Percentiles rank a stretch among this genome's conserved stretches.
Conservation (phyloP, 148 eudicot genomes). For the Arbutus unedo region DNA sequence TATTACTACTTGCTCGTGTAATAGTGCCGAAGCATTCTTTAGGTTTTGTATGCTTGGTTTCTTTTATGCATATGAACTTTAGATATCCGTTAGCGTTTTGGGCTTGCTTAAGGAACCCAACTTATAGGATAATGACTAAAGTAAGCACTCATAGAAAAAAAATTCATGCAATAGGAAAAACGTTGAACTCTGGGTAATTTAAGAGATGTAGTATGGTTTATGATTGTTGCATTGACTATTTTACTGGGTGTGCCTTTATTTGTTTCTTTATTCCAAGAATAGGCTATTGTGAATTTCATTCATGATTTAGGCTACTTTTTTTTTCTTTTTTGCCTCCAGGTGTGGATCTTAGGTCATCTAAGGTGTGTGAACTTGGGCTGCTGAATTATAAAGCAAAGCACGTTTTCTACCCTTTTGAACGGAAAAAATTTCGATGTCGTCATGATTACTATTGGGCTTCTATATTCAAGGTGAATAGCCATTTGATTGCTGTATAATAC, state of each 20-base stretch:
- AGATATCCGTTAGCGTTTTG: neutral
- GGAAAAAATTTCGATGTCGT: conserved; percentile 81
- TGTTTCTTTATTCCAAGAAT: neutral
- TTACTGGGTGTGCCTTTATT: neutral
- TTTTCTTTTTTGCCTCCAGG: conserved; percentile 41
- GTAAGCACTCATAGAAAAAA: neutral
- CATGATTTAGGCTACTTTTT: neutral
- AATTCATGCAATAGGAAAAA: neutral
- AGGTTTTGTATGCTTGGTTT: neutral
- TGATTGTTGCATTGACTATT: neutral
- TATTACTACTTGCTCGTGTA: neutral
- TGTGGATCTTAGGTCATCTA: conserved; percentile 87
- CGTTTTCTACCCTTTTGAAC: conserved; percentile 78
- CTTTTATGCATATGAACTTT: neutral
- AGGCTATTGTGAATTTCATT: neutral
- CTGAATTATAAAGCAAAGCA: conserved; percentile 89
- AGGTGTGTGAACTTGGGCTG: conserved; percentile 93
- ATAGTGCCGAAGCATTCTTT: neutral
- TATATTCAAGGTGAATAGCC: conserved; percentile 62
- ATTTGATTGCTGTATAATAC: neutral
- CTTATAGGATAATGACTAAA: neutral
- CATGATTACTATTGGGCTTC: conserved; percentile 99
- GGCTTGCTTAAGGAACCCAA: neutral
- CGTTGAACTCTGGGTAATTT: neutral
- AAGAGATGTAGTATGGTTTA: neutral